Evolutionary conservation across 352 stramenopile genomes (phyloP), one percentile per base, ranked within the genome.

Genomic region (Phytopythium mirpurense): DNA sequence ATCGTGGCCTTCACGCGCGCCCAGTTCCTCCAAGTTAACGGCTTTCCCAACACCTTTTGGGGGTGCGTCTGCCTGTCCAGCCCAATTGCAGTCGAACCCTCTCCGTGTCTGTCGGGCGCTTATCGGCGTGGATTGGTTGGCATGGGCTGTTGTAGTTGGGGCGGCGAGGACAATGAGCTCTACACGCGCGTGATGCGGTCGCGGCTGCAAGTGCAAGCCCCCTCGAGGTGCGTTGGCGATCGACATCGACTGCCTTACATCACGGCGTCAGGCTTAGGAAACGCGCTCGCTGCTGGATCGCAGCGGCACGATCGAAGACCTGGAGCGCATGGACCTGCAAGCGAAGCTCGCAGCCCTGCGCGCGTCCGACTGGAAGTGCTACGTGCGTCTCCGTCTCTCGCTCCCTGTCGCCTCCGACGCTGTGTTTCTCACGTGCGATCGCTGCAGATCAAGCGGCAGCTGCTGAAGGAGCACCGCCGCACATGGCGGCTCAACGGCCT

Each of bases 1-100:
- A 92, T 97, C 50, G 88, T 97, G 12, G 81, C 74, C n/a, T 98
- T 98, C 70, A 92, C 72, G 12, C 60, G 67, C 15, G 56, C 72
- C 24, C 80, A 97, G 50, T 98, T 98, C 55, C 88, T 96, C 54
- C 70, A 74, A 24, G 95, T 98, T 51, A 98, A 98, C 68, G 96
- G 94, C 29, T 98, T 96, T 63, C 95, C 95, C 9, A 98, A 98
- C 65, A 98, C 82, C 29, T 98, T 98, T 63, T 98, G 93, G 90
- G 90, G 73, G 51, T 63, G 16, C 29, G 61, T 26, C 23, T n/a
- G n/a, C n/a, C n/a, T n/a, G n/a, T n/a, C n/a, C n/a, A n/a, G n/a
- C n/a, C n/a, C n/a, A n/a, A n/a, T n/a, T n/a, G n/a, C n/a, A n/a
- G n/a, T n/a, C n/a, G n/a, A 5, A 32, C 9, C 29, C 9, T 32